Conservation (phyloP, 805 yeast genomes). For the Millerozyma acaciae region DNA sequence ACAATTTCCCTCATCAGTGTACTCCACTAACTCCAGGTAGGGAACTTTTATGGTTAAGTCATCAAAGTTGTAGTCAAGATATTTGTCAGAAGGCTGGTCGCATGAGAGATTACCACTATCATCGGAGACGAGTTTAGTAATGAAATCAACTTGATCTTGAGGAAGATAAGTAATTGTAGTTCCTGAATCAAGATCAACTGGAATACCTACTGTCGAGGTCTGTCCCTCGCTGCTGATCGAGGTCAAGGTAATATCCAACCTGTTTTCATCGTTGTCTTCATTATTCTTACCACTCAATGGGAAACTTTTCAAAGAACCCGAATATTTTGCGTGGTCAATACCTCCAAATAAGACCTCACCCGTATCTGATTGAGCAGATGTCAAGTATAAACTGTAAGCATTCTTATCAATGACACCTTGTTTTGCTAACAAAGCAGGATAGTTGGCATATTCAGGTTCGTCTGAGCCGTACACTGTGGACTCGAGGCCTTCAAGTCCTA, state of each 20-base stretch:
- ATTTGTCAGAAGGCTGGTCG: background rate
- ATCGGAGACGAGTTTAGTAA: background rate
- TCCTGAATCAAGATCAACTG: conserved; percentile 8
- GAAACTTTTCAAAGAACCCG: conserved; percentile 19
- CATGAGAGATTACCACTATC: background rate
- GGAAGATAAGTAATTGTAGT: conserved; percentile 52
- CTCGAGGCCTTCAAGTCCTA: conserved; percentile 52
- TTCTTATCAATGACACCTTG: conserved; percentile 31
- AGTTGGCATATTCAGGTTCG: conserved; percentile 21
- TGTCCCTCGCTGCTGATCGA: conserved; percentile 1
- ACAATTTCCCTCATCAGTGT: background rate
- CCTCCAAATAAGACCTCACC: conserved; percentile 30
- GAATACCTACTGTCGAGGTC: background rate
- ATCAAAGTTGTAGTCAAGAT: background rate
- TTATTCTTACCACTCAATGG: conserved; percentile 15
- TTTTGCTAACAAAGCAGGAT: conserved; percentile 30
- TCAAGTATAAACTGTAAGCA: conserved; percentile 38
- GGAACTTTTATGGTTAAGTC: background rate
- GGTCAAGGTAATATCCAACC: conserved; percentile 5
- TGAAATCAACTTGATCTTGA: background rate
- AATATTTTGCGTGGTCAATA: conserved; percentile 22
- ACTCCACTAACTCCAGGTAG: background rate
- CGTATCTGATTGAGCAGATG: conserved; percentile 13
- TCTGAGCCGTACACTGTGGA: conserved; percentile 38
- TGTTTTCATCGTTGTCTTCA: conserved; percentile 6